Conservation (phyloP, 257 asterid species). For the Handroanthus guayacan region DNA sequence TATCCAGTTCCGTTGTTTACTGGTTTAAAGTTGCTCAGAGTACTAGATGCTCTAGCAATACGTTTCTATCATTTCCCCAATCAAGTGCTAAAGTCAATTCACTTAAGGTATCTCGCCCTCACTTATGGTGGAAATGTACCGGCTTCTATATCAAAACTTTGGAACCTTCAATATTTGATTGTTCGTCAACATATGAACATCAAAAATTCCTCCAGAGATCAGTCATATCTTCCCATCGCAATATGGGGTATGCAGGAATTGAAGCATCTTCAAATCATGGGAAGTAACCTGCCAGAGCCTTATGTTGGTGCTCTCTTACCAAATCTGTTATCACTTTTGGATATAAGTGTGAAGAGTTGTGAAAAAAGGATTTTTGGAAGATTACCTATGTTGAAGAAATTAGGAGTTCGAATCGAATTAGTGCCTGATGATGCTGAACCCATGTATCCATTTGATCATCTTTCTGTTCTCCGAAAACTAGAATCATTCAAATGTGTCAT, state of each 20-base stretch:
- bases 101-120: constrained; percentile 26
- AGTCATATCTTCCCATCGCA: neutral
- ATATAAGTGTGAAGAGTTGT: neutral
- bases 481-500: no score
- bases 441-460: neutral
- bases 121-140: neutral
- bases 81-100: neutral
- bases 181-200: neutral
- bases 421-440: neutral
- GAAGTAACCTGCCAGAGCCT: neutral
- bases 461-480: neutral
- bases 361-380: neutral
- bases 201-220: neutral
- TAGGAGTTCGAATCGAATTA: constrained; percentile 22
- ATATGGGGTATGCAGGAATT: constrained; percentile 27
- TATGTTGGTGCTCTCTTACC: neutral
- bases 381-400: constrained; percentile 16
- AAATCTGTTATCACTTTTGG: constrained; percentile 24
- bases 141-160: neutral
- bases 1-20: neutral
- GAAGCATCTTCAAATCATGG: constrained; percentile 26
- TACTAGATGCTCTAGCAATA: constrained; percentile 26
- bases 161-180: constrained; percentile 18
- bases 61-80: neutral
- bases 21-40: constrained; percentile 9